Percentiles rank a stretch among this genome's conserved stretches.
These are phyloP conservation scores for Colletotrichum ledebouriae DNA, from an alignment of 2,329 filamentous ascomycete species.

Conservation along the genomic window DNA sequence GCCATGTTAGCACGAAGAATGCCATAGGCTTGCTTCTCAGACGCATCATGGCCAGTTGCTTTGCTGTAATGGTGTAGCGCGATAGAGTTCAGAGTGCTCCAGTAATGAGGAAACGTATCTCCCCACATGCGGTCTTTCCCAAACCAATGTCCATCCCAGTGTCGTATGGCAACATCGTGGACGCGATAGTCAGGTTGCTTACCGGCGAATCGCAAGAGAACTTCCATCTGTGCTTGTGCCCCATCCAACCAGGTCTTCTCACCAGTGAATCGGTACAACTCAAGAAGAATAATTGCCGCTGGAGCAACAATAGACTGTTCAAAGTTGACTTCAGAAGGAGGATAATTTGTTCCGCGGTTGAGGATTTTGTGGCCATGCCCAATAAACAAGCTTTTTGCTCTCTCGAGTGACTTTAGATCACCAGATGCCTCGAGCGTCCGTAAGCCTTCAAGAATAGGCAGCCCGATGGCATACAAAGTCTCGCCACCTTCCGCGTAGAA, in stretches of 20 bases:
- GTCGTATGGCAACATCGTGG: slow-evolving; percentile 37
- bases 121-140: slow-evolving; percentile 41
- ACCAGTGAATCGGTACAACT: slow-evolving; percentile 60
- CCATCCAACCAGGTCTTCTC: slow-evolving; percentile 54
- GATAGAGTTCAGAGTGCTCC: slow-evolving; percentile 40
- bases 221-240: slow-evolving; percentile 18
- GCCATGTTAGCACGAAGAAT: slow-evolving; percentile 32
- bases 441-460: slow-evolving; percentile 33
- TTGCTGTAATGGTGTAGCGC: slow-evolving; percentile 35
- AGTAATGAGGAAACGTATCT: slow-evolving; percentile 40
- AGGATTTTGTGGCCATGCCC: slow-evolving; percentile 23
- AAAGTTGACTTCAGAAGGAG: slow-evolving; percentile 40
- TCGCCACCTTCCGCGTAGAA: slow-evolving; percentile 38
- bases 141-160: slow-evolving; percentile 42
- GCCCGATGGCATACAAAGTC: slow-evolving; percentile 34
- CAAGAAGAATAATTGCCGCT: slow-evolving; percentile 55
- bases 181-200: slow-evolving; percentile 41
- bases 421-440: slow-evolving; percentile 7
- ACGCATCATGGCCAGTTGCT: slow-evolving; percentile 3
- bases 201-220: slow-evolving; percentile 34
- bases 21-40: slow-evolving; percentile 9
- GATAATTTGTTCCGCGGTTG: slow-evolving; percentile 24
- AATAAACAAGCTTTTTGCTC: slow-evolving; percentile 8
- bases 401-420: neutral
- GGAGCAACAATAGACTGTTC: slow-evolving; percentile 41